Evolutionary conservation across 2,329 filamentous ascomycete genomes (phyloP).

Genomic region (Exophiala bonariae): DNA sequence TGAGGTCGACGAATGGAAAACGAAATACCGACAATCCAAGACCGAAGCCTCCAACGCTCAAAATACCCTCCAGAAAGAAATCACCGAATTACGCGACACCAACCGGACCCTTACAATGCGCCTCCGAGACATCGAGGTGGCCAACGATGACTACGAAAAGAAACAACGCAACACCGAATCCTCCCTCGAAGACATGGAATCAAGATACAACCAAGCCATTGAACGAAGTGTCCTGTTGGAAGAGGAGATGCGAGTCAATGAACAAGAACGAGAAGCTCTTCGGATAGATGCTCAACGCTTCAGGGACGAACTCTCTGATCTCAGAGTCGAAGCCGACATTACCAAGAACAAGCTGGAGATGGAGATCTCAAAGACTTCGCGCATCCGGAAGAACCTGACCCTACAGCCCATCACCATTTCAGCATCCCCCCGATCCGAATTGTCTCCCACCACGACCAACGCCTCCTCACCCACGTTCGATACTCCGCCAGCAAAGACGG

Average conservation of each 20-base stretch:
- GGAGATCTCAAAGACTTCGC: conserved; percentile 53
- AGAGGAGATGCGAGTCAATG: conserved; percentile 86
- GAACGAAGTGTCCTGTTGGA: conserved; percentile 91
- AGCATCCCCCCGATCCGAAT: conserved; percentile 57
- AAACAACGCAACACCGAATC: conserved; percentile 95
- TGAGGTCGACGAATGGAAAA: conserved; percentile 98
- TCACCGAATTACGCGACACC: conserved; percentile 82
- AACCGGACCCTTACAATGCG: conserved; percentile 79
- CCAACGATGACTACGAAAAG: conserved; percentile 96
- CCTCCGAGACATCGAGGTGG: conserved; percentile 92
- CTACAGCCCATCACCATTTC: conserved; percentile 41
- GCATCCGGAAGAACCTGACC: conserved; percentile 53
- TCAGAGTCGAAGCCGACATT: conserved; percentile 94
- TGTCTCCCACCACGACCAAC: conserved; percentile 76
- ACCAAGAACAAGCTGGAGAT: conserved; percentile 90
- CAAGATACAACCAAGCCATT: conserved; percentile 92
- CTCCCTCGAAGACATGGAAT: conserved; percentile 93
- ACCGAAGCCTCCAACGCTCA: conserved; percentile 81
- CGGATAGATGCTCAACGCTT: conserved; percentile 89
- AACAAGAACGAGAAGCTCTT: conserved; percentile 85
- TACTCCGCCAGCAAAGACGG: conserved; percentile 76
- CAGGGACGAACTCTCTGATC: conserved; percentile 85
- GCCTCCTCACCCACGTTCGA: conserved; percentile 86
- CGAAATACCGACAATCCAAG: conserved; percentile 96
- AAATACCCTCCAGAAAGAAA: conserved; percentile 87